Evolutionary conservation across 2,329 filamentous ascomycete genomes (phyloP).

Genomic region (Aspergillus floridensis): DNA sequence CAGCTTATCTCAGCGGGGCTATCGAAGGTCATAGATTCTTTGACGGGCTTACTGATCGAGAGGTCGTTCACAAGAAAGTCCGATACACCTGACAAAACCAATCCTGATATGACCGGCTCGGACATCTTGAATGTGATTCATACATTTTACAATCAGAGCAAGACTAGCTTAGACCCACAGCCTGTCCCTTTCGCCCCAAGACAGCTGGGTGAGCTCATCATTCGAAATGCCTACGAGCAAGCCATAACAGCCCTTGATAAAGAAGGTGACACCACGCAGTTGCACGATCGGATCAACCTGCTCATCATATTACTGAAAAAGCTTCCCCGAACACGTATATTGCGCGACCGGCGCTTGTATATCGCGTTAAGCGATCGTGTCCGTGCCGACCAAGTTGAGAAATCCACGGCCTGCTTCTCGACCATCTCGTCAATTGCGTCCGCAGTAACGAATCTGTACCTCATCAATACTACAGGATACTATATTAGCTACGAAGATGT

Average conservation of each 20-base stretch:
- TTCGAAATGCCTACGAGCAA: constrained; percentile 56
- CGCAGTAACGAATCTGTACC: constrained; percentile 45
- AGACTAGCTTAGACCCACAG: constrained; percentile 65
- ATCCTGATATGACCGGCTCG: constrained; percentile 17
- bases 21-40: constrained; percentile 29
- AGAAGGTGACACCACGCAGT: constrained; percentile 37
- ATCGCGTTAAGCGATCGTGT: constrained; percentile 31
- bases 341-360: constrained; percentile 37
- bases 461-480: constrained; percentile 33
- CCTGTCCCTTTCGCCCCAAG: constrained; percentile 58
- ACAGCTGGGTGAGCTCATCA: constrained; percentile 60
- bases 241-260: constrained; percentile 33
- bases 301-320: constrained; percentile 52
- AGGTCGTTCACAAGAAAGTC: constrained; percentile 50
- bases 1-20: constrained; percentile 25
- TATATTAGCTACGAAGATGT: constrained; percentile 50
- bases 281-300: constrained; percentile 59
- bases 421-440: constrained; percentile 46
- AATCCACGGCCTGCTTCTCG: constrained; percentile 34
- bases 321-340: constrained; percentile 35
- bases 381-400: constrained; percentile 19
- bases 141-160: constrained; percentile 67
- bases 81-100: constrained; percentile 22
- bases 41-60: constrained; percentile 47
- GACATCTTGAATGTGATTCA: constrained; percentile 60